Base-by-base conservation (phyloP, 208 protist species). In the Acanthamoeba healyi region DNA sequence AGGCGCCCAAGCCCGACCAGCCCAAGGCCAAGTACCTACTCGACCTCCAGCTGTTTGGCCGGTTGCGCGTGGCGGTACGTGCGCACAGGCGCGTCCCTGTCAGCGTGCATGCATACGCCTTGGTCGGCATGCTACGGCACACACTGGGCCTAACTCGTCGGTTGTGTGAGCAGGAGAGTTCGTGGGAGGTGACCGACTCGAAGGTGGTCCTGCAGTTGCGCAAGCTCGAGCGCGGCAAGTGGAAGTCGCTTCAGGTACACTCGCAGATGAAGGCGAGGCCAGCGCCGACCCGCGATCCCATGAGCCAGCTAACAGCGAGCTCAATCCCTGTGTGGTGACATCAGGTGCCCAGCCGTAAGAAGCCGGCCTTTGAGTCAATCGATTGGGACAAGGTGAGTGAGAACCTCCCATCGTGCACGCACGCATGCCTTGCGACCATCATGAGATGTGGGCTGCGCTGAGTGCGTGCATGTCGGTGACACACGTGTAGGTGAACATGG, bases 261-360 rank as follows among this genome's bases (percentile, higher is more conserved):
- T 34, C 1, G 19, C 10, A 24, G 19, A 24, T 58, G 51, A 58
- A 10, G 10, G 10, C 51, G 19, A 19, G 19, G 51, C 51, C 10
- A 58, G 19, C 51, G 19, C n/a, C n/a, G 19, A 19, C 51, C 32
- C 34, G 26, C 63, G 9, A n/a, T 36, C 24, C 26, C 63, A 34
- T 29, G 9, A 34, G 29, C 0, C n/a, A 22, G 6, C 26, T 72
- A 10, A 4, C 63, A 19, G 26, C 38, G 14, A 6, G 54, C 54
- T 58, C 5, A 58, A 24, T 3, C 54, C 9, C 2, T 24, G 19
- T 0, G 22, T 26, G 54, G 6, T 6, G 54, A 49, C 44, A 12
- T 2, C 63, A 77, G 67, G 67, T 77, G 38, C 19, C 67, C 36
- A 77, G 67, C 36, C 67, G 67, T 36, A 77, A 77, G 67, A 77